Conservation (phyloP, 2,329 filamentous ascomycete species). For the Colletotrichum sp. region DNA sequence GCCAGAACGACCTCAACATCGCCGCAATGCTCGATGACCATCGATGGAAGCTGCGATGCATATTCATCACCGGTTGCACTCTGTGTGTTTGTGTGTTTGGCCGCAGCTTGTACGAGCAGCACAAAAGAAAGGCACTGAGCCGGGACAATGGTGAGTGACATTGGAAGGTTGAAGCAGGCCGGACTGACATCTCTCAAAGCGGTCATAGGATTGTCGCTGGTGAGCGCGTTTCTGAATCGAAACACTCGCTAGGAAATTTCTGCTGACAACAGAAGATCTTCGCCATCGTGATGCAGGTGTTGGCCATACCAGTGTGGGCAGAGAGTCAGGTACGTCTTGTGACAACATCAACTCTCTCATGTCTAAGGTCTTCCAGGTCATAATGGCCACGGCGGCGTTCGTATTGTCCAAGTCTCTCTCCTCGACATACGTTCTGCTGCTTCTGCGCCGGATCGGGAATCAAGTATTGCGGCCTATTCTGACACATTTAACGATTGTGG, state of each 20-base stretch:
- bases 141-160: not conserved
- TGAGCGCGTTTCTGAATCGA: too few relatives aligned
- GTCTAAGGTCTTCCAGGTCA: not conserved
- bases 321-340: too few relatives aligned
- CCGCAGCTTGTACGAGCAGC: not conserved
- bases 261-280: too few relatives aligned
- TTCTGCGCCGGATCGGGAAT: not conserved
- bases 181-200: not conserved
- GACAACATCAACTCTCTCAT: not conserved
- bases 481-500: not conserved
- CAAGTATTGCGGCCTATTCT: not conserved
- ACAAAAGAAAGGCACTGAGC: not conserved
- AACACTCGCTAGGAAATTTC: too few relatives aligned
- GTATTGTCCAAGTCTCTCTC: not conserved
- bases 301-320: too few relatives aligned
- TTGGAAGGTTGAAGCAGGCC: not conserved
- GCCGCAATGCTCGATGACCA: not conserved
- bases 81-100: not conserved
- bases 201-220: not conserved
- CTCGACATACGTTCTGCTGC: not conserved
- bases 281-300: too few relatives aligned
- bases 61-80: not conserved
- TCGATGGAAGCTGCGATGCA: not conserved
- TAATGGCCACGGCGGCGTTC: not conserved
- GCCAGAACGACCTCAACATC: not conserved